Base-by-base conservation (phyloP, 2,329 filamentous ascomycete species). In the Penicillium janthinellum region DNA sequence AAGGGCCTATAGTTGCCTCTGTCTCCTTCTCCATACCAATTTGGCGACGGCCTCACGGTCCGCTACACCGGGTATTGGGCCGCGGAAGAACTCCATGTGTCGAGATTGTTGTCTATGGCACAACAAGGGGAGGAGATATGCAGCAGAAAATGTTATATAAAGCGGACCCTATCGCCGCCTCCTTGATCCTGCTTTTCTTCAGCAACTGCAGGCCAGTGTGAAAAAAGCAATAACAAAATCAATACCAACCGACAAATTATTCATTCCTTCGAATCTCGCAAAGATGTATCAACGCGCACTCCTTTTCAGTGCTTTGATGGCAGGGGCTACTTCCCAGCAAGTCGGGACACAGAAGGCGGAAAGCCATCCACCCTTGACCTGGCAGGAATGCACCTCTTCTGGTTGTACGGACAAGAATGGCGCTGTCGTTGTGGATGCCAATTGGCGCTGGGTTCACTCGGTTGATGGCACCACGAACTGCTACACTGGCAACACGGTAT, bases 391-490 rank as follows among this genome's bases (percentile, higher is more conserved):
- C 74, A 80, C 82, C 38, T 68, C 74, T 22, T 77, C 74, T 57
- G 82, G 75, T 35, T 88, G 85, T 77, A 80, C 75, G 28, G 84
- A 72, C 2, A 82, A 83, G 65, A 66, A 70, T 42, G 83, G 81
- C 44, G 81, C 79, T 38, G 78, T 88, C 53, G 83, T 83, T 55
- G 74, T 88, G 66, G 84, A 86, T 67, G 67, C 82, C 62, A 86
- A 86, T 75, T 86, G 83, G 83, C 79, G 84, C 56, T 86, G 84
- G 84, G 71, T 84, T 53, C 83, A 86, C 72, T 73, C 75, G 37
- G 78, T 74, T 42, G 67, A 70, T 5, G 78, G 79, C 45, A 81
- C 78, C 63, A 82, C 78, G 66, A 87, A 87, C 77, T 86, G 84
- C 78, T 86, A 86, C 74, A 79, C 75, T 4, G 83, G 82, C 52